phyloP scores from a whole-genome alignment of 805 yeast species.

The Isabelozyma heimii region DNA sequence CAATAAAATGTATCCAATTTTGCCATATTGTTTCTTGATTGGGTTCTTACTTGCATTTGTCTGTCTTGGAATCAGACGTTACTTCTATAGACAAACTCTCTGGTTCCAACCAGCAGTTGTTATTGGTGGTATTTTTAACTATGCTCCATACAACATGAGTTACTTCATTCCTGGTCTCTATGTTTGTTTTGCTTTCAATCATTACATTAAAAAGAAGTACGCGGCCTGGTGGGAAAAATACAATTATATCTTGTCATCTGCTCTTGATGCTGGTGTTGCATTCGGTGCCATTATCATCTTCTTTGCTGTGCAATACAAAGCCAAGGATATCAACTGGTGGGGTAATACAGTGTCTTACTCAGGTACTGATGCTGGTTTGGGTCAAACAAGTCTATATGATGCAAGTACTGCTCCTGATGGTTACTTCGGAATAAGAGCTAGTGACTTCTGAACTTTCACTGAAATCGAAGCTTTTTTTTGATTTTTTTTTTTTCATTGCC shows the following conservation, averaged over 20 bases:
- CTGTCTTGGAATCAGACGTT: slow-evolving; percentile 17
- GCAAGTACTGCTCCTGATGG: slow-evolving; percentile 26
- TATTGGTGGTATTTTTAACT: slow-evolving; percentile 41
- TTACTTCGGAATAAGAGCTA: slow-evolving; percentile 31
- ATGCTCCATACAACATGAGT: slow-evolving; percentile 46
- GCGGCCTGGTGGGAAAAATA: slow-evolving; percentile 65
- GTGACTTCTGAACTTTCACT: slow-evolving; percentile 3
- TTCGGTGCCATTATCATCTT: slow-evolving; percentile 54
- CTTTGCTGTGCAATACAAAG: slow-evolving; percentile 47
- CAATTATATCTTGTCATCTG: slow-evolving; percentile 54
- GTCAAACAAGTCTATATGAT: slow-evolving; percentile 12
- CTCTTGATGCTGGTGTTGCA: slow-evolving; percentile 56
- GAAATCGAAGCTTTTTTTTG: too few relatives aligned
- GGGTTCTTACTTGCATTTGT: slow-evolving; percentile 36
- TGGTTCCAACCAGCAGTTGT: slow-evolving; percentile 51
- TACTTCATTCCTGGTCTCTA: slow-evolving; percentile 53
- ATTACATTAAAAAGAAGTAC: slow-evolving; percentile 43
- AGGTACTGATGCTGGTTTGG: slow-evolving; percentile 26
- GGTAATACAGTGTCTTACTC: slow-evolving; percentile 39
- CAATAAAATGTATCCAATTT: slow-evolving; percentile 45
- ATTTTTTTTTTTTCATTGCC: too few relatives aligned
- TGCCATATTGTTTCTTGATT: slow-evolving; percentile 52
- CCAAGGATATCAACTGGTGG: slow-evolving; percentile 54
- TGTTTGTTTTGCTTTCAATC: slow-evolving; percentile 50
- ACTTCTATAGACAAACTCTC: slow-evolving; percentile 12